Percentiles rank a stretch among this genome's conserved stretches.
Conservation (phyloP, 1,284 basidiomycete genomes). For the Apiotrichum laibachii region DNA sequence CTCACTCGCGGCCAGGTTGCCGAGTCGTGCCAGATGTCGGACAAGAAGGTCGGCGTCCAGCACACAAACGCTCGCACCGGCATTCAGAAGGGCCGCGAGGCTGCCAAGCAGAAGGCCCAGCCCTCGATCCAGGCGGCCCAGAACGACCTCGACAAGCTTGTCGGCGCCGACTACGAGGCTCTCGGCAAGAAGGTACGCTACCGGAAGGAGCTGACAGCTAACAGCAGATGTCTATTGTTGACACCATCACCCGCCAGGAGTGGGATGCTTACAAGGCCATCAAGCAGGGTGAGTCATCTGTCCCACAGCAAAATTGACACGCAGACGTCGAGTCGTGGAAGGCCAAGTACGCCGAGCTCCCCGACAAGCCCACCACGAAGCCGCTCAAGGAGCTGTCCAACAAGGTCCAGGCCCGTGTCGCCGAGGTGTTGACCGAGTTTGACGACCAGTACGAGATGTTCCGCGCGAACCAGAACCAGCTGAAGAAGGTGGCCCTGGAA, state of each 20-base stretch:
- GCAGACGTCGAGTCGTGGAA: constrained; percentile 33
- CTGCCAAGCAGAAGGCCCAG: constrained; percentile 23
- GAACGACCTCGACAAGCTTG: constrained; percentile 27
- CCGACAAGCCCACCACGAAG: constrained; percentile 26
- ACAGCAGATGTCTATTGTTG: constrained; percentile 2
- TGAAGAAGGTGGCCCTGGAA: constrained; percentile 35
- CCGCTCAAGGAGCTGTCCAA: constrained; percentile 25
- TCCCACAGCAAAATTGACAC: background rate
- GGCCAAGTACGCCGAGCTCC: constrained; percentile 29
- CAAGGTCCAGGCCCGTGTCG: constrained; percentile 19
- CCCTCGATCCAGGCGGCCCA: constrained; percentile 26
- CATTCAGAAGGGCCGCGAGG: constrained; percentile 23
- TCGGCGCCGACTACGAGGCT: constrained; percentile 34
- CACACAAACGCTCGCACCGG: constrained; percentile 24
- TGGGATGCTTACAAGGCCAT: constrained; percentile 39
- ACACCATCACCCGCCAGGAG: constrained; percentile 34
- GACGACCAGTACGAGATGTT: constrained; percentile 40
- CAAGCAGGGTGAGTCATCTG: constrained; percentile 28
- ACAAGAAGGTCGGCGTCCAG: constrained; percentile 25
- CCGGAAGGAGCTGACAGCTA: background rate
- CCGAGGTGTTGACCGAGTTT: constrained; percentile 33
- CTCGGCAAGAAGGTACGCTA: constrained; percentile 35
- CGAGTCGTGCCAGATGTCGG: constrained; percentile 31
- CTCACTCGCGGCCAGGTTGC: constrained; percentile 39
- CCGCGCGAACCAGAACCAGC: constrained; percentile 26